These are phyloP conservation scores for Geotrichum europaeum DNA, from an alignment of 1,139 yeast genomes.

Conservation along the genomic window DNA sequence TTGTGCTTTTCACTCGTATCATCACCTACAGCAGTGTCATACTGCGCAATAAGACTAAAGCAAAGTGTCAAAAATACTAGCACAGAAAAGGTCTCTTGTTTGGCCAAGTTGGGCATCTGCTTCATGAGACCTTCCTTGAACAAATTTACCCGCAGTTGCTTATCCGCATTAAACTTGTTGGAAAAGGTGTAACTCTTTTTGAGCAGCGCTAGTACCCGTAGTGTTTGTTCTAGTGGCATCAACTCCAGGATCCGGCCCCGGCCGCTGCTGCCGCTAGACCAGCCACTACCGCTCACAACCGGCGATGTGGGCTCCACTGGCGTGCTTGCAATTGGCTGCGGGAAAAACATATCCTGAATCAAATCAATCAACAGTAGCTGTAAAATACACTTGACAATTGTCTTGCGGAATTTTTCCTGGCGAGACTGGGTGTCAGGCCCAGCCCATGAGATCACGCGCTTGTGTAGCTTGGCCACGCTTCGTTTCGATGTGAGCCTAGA, in stretches of 20 bases:
- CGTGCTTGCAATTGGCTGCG: conserved; percentile 39
- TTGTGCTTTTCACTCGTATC: background rate
- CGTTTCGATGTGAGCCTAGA: conserved; percentile 2
- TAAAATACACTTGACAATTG: conserved; percentile 87
- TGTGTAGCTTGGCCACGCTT: conserved; percentile 9
- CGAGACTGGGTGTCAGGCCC: conserved; percentile 13
- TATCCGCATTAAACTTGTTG: conserved; percentile 79
- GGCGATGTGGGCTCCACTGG: background rate
- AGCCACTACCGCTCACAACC: background rate
- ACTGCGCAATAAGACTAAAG: background rate
- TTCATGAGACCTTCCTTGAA: conserved; percentile 93
- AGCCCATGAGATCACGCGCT: conserved; percentile 4
- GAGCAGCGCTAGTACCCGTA: conserved; percentile 54
- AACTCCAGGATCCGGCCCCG: conserved; percentile 49
- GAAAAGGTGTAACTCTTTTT: conserved; percentile 75
- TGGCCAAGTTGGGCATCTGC: conserved; percentile 81
- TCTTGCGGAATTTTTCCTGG: conserved; percentile 52
- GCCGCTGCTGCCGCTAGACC: conserved; percentile 3
- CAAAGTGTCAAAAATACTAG: conserved; percentile 51
- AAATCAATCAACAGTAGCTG: conserved; percentile 87
- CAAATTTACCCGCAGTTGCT: conserved; percentile 73
- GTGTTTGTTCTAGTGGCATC: conserved; percentile 60
- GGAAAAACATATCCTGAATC: conserved; percentile 67
- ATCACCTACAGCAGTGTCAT: background rate
- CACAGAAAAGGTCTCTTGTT: conserved; percentile 87